Evolutionary conservation across 2,329 filamentous ascomycete genomes (phyloP).

Genomic region (Alternaria brassicicola): DNA sequence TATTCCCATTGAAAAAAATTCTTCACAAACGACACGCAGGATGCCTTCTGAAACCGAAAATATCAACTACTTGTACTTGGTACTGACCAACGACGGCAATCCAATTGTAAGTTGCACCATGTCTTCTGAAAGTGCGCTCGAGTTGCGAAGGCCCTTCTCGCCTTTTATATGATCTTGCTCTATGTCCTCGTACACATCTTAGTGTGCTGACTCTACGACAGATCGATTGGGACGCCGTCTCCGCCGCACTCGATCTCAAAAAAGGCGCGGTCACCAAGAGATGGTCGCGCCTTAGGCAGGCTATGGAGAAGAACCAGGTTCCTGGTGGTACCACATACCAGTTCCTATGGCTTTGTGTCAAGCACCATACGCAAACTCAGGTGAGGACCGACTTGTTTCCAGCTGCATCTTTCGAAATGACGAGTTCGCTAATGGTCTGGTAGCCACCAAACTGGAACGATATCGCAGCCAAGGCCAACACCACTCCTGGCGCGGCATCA

Average conservation of each 20-base stretch:
- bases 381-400: slow-evolving; percentile 14
- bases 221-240: slow-evolving; percentile 42
- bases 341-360: slow-evolving; percentile 41
- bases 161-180: neutral
- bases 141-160: neutral
- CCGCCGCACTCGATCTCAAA: slow-evolving; percentile 32
- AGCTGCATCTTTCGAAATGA: neutral
- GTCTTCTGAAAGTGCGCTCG: neutral
- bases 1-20: neutral
- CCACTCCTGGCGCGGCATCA: slow-evolving; percentile 38
- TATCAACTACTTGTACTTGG: slow-evolving; percentile 37
- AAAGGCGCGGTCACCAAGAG: slow-evolving; percentile 37
- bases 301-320: slow-evolving; percentile 29
- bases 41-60: slow-evolving; percentile 44
- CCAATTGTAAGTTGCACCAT: slow-evolving; percentile 25
- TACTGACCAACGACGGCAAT: slow-evolving; percentile 34
- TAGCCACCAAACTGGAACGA: slow-evolving; percentile 34
- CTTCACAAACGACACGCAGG: slow-evolving; percentile 1
- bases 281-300: slow-evolving; percentile 42
- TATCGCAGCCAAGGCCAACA: slow-evolving; percentile 36
- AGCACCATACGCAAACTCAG: slow-evolving; percentile 32
- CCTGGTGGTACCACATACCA: slow-evolving; percentile 20
- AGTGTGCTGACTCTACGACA: slow-evolving; percentile 14
- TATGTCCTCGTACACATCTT: neutral
- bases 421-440: neutral